These are phyloP conservation scores for Cordyceps cateniannulata DNA, from an alignment of 2,329 filamentous ascomycete genomes.

Conservation along the genomic window DNA sequence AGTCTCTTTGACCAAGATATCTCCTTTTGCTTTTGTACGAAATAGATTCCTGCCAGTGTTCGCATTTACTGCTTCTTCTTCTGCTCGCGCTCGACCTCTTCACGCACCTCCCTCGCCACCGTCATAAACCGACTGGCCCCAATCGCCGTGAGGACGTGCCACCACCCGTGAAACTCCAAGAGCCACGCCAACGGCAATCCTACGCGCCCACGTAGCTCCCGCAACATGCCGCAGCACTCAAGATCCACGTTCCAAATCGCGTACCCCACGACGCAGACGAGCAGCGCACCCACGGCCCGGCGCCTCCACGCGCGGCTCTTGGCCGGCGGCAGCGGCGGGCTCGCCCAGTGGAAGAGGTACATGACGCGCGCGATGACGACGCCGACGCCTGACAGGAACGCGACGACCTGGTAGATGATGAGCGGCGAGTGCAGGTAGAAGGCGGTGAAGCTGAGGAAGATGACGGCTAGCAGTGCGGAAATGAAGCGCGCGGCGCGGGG, in stretches of 20 bases:
- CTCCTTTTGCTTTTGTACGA: background rate
- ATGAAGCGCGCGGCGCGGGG: conserved; percentile 24
- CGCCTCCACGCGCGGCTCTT: conserved; percentile 22
- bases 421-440: conserved; percentile 37
- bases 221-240: conserved; percentile 43
- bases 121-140: conserved; percentile 39
- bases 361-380: conserved; percentile 27
- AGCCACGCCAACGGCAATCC: conserved; percentile 50
- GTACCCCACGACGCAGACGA: conserved; percentile 38
- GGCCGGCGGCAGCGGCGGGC: conserved; percentile 22
- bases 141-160: conserved; percentile 54
- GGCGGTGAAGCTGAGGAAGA: conserved; percentile 33
- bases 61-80: background rate
- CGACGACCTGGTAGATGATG: conserved; percentile 37
- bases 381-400: conserved; percentile 29
- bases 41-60: background rate
- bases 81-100: conserved; percentile 18
- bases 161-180: conserved; percentile 57
- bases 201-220: conserved; percentile 34
- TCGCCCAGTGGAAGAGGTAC: conserved; percentile 28
- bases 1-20: background rate
- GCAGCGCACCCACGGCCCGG: conserved; percentile 24
- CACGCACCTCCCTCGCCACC: conserved; percentile 22
- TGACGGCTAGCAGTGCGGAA: conserved; percentile 32
- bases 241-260: conserved; percentile 52